These are phyloP conservation scores for Prunus salicina DNA, from an alignment of 306 rosid genomes.

Conservation along the genomic window DNA sequence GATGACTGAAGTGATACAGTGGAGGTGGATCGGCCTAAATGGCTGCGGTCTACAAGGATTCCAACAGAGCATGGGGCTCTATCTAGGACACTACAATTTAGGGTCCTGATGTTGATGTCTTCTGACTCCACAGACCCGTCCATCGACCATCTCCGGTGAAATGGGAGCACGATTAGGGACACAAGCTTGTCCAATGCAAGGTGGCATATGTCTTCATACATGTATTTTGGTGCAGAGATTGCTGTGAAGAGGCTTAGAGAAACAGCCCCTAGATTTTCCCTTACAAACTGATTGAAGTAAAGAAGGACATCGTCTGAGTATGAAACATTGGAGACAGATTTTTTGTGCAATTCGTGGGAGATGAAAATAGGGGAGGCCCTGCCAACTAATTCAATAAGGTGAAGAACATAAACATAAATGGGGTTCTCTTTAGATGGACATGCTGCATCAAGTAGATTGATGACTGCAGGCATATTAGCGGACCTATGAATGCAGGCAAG, in stretches of 20 bases:
- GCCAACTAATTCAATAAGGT: constrained; percentile 52
- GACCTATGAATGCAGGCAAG: constrained; percentile 38
- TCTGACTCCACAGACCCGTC: constrained; percentile 38
- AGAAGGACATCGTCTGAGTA: constrained; percentile 45
- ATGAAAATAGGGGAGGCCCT: constrained; percentile 40
- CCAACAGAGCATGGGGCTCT: constrained; percentile 56
- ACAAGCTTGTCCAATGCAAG: constrained; percentile 47
- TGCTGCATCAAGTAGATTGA: constrained; percentile 33
- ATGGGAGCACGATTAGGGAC: constrained; percentile 48
- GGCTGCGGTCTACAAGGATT: constrained; percentile 34
- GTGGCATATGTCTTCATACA: constrained; percentile 52
- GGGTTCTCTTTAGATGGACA: constrained; percentile 40
- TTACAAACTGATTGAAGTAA: constrained; percentile 34
- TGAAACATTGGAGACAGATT: constrained; percentile 20
- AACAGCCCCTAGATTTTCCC: constrained; percentile 12
- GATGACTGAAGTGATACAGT: background rate
- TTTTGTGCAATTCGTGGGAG: constrained; percentile 32
- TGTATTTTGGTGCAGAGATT: constrained; percentile 36
- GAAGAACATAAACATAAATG: constrained; percentile 35
- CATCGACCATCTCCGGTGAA: constrained; percentile 42
- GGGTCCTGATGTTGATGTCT: constrained; percentile 30
- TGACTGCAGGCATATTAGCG: constrained; percentile 28
- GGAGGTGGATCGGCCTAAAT: background rate
- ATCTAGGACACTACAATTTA: constrained; percentile 40
- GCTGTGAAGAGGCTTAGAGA: constrained; percentile 40